Evolutionary conservation across 805 yeast genomes (phyloP).

Genomic region (Zygoascus ofunaensis): DNA sequence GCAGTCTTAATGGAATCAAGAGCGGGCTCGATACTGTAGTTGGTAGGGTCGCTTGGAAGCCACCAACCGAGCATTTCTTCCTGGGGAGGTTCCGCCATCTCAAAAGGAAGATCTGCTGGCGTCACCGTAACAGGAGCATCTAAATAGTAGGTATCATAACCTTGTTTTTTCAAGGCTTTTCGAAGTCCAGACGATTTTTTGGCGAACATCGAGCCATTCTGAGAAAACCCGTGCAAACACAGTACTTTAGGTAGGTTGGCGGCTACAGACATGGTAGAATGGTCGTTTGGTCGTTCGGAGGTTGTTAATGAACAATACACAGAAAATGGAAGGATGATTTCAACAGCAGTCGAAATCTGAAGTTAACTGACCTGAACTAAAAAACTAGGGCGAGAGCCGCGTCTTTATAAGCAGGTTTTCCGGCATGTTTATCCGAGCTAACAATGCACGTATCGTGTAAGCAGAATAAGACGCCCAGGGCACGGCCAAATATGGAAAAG

Average conservation of each 20-base stretch:
- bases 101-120: conserved; percentile 67
- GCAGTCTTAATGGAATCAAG: conserved; percentile 44
- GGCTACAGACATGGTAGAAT: too few species aligned
- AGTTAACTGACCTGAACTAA: too few species aligned
- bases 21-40: conserved; percentile 33
- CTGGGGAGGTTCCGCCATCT: conserved; percentile 34
- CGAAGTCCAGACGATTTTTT: conserved; percentile 85
- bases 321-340: too few species aligned
- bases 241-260: conserved; percentile 39
- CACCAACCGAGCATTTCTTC: conserved; percentile 59
- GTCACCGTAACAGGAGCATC: conserved; percentile 67
- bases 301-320: too few species aligned
- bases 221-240: conserved; percentile 80
- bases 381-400: too few species aligned
- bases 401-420: too few species aligned
- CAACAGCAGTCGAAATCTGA: too few species aligned
- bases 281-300: too few species aligned
- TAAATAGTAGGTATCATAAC: conserved; percentile 64
- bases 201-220: conserved; percentile 68
- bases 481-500: too few species aligned
- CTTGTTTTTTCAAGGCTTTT: conserved; percentile 56
- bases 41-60: conserved; percentile 38
- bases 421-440: too few species aligned
- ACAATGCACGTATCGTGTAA: too few species aligned
- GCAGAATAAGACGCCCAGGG: too few species aligned